Evolutionary conservation across 2,329 filamentous ascomycete species (phyloP), one percentile per base, ranked within the genome.

Genomic region (Trichoderma sp.): DNA sequence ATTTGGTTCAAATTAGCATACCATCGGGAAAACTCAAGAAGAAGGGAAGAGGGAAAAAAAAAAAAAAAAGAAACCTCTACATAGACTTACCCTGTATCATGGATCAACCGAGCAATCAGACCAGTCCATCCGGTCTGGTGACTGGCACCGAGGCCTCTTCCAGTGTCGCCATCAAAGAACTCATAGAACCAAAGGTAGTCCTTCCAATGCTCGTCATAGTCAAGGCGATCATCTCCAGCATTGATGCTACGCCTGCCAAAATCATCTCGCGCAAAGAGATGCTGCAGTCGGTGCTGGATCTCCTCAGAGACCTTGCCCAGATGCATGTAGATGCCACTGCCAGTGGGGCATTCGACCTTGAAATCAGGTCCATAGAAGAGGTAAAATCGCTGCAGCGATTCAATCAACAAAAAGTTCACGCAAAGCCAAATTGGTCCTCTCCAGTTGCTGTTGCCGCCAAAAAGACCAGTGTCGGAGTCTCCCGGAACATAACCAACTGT

Each of bases 61-160:
- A 7, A 2, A 5, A 15, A 5, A 19, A 5, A 3, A 57, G 6
- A 12, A 45, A 45, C 1, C 13, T 22, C 37, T 54, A 9, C 34
- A 22, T 50, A 37, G 34, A 81, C 90, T 83, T 89, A 95, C 92
- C 94, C 94, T 72, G 94, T 97, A 76, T 98, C 95, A 74, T 98
- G 94, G 69, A 98, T 98, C 88, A 98, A 92, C 80, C 96, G 94
- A 29, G 94, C 94, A 77, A 98, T 93, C 72, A 98, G 80, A 27
- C 94, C 94, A 42, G 94, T 97, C 94, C 95, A 98, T 59, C 94
- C 94, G 76, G 93, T 97, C 79, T 98, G 95, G 79, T 98, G 95
- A 57, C 90, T 94, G 42, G 94, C 93, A 67, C 94, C 94, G 1
- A 98, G 86, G 17, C 95, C 94, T 72, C 93, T 90, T 15, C 94